Evolutionary conservation across 495 filamentous ascomycete species (phyloP).

Genomic region (Penicillium paradoxum): DNA sequence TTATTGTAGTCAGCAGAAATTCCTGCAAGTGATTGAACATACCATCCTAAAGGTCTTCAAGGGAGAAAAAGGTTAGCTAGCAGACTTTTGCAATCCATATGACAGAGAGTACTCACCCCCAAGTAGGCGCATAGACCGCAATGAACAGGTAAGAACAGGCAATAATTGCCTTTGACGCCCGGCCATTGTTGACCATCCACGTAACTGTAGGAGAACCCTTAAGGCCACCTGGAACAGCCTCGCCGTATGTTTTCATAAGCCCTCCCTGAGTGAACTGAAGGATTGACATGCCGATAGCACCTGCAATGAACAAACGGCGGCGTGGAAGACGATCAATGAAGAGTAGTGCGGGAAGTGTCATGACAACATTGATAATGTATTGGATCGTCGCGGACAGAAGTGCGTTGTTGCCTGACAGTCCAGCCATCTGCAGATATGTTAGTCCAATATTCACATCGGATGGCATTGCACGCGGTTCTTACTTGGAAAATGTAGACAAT

Average conservation of each 20-base stretch:
- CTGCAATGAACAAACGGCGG: slow-evolving; percentile 47
- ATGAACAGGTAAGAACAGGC: slow-evolving; percentile 64
- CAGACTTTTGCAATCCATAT: neutral
- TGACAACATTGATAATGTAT: slow-evolving; percentile 69
- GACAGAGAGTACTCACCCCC: slow-evolving; percentile 9
- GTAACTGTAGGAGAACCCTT: slow-evolving; percentile 43
- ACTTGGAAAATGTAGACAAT: slow-evolving; percentile 69
- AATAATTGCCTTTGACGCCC: slow-evolving; percentile 48
- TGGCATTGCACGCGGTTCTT: slow-evolving; percentile 21
- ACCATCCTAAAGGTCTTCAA: slow-evolving; percentile 15
- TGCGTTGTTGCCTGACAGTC: slow-evolving; percentile 28
- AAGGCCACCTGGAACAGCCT: slow-evolving; percentile 36
- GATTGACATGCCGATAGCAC: slow-evolving; percentile 46
- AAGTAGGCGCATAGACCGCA: slow-evolving; percentile 54
- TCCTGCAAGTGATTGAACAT: neutral
- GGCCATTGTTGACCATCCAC: slow-evolving; percentile 53
- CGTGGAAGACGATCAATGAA: slow-evolving; percentile 52
- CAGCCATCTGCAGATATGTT: slow-evolving; percentile 29
- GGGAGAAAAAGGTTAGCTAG: neutral
- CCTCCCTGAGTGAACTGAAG: slow-evolving; percentile 51
- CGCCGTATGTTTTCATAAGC: slow-evolving; percentile 58
- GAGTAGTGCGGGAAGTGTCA: slow-evolving; percentile 59
- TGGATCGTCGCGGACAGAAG: slow-evolving; percentile 69
- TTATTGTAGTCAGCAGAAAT: neutral
- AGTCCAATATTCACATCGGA: slow-evolving; percentile 35